Base-by-base conservation (phyloP, 75 land plant genomes). In the Pseudotsuga menziesii region DNA sequence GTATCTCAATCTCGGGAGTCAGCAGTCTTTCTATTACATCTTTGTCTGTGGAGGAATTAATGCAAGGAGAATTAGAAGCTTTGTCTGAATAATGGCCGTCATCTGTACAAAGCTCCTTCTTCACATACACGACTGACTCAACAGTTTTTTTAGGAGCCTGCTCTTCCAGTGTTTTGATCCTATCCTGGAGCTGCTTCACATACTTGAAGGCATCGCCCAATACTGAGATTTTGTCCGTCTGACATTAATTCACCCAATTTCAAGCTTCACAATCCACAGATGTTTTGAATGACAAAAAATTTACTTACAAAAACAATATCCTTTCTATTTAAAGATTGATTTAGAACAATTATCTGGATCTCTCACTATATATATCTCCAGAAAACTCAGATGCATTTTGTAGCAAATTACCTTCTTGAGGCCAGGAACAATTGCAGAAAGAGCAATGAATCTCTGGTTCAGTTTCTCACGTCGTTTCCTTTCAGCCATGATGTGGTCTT, bases 361-460 rank as follows among this genome's bases (percentile, higher is more conserved):
- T 15, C 90, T 66, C 5, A 76, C 39, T 56, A 84, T 85, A 74
- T 90, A 82, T 60, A 77, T 82, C 12, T 94, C 94, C 80, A 90
- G 91, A 32, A 94, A 84, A 26, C 87, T 78, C 81, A 92, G 92
- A 94, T 76, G 66, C 92, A 89, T 78, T 86, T 89, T 36, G 89
- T 89, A 4, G 98, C 93, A 61, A 20, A 41, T 67, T 79, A 91
- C 93, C 93, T 91, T 91, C 71, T 91, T 91, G 26, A 95, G 79
- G 56, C 96, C 96, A 55, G 98, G 98, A 57, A 95, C 89, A 74
- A 95, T 85, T n/a, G 93, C 92, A 16, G 98, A 95, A 2, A 95
- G 80, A 61, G 96, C 93, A 25, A 95, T 91, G 66, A 95, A 95
- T 58, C 96, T 74, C 80, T 95, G 98, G 64, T 92, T 93, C 25